Conservation (phyloP, 192 early-diverging fungal species). For the Coemansia guatemalensis region DNA sequence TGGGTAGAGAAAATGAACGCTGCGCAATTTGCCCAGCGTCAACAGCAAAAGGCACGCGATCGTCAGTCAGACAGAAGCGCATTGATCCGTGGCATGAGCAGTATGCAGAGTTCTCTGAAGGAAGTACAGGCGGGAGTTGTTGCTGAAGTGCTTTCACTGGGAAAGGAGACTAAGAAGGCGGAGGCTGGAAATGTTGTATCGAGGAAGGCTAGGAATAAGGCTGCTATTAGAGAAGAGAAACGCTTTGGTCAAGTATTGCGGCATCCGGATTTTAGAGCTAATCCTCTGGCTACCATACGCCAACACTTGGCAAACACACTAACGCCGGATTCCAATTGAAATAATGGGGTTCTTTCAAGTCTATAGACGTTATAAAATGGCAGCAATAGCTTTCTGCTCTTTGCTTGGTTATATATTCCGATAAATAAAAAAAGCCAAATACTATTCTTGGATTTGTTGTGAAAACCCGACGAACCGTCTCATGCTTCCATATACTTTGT, state of each 20-base stretch:
- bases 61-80: slow-evolving; percentile 49
- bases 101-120: slow-evolving; percentile 44
- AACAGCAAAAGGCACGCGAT: slow-evolving; percentile 46
- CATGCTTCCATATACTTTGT: slow-evolving; percentile 17
- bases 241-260: slow-evolving; percentile 70
- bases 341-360: too few relatives aligned
- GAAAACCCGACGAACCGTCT: slow-evolving; percentile 11
- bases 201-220: slow-evolving; percentile 61
- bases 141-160: slow-evolving; percentile 20
- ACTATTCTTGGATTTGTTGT: not conserved
- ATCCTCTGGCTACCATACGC: slow-evolving; percentile 69
- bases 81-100: slow-evolving; percentile 56
- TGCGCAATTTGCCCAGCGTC: slow-evolving; percentile 52
- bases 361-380: slow-evolving; percentile 1
- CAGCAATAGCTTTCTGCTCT: too few relatives aligned
- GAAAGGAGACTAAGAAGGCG: not conserved
- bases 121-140: slow-evolving; percentile 25
- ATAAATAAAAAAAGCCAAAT: not conserved
- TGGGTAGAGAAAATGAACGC: slow-evolving; percentile 67
- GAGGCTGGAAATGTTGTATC: slow-evolving; percentile 3
- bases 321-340: too few relatives aligned
- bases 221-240: slow-evolving; percentile 66
- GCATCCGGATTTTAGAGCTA: slow-evolving; percentile 70
- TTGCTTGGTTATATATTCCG: too few relatives aligned
- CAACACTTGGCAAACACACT: slow-evolving; percentile 75